These are phyloP conservation scores for Nepenthes mirabilis DNA, from an alignment of 148 eudicot species.

Conservation along the genomic window DNA sequence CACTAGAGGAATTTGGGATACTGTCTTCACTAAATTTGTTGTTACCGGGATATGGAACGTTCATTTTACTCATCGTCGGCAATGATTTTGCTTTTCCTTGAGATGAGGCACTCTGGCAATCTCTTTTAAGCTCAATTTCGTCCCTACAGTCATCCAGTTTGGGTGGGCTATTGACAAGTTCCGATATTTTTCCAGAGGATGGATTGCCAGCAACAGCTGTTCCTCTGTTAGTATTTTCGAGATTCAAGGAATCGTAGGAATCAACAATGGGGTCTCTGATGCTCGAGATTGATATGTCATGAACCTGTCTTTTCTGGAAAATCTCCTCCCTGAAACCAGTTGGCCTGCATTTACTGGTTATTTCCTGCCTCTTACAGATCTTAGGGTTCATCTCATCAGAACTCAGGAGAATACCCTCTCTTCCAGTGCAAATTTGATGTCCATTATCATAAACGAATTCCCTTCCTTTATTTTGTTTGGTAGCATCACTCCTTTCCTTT, in stretches of 20 bases:
- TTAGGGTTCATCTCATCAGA: conserved; percentile 24
- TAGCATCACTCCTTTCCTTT: conserved; percentile 22
- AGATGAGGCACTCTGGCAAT: conserved; percentile 5
- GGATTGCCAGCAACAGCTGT: conserved; percentile 24
- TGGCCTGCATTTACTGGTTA: conserved; percentile 18
- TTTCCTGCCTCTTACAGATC: conserved; percentile 16
- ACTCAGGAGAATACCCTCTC: conserved; percentile 13
- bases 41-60: conserved; percentile 12
- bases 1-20: conserved; percentile 14
- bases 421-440: conserved; percentile 11
- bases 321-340: conserved; percentile 10
- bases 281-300: conserved; percentile 14
- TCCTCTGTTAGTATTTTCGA: conserved; percentile 16
- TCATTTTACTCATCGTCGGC: conserved; percentile 17
- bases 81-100: conserved; percentile 21
- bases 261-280: conserved; percentile 12
- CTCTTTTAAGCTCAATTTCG: conserved; percentile 13
- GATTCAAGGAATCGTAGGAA: conserved; percentile 11
- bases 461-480: conserved; percentile 12
- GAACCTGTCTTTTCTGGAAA: conserved; percentile 18
- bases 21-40: conserved; percentile 11
- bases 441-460: conserved; percentile 9
- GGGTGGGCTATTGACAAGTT: not conserved
- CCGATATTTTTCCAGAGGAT: conserved; percentile 20
- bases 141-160: conserved; percentile 6